Evolutionary conservation across 1,284 basidiomycete genomes (phyloP), one percentile per base, ranked within the genome.

Genomic region (Pterulicium gracile): DNA sequence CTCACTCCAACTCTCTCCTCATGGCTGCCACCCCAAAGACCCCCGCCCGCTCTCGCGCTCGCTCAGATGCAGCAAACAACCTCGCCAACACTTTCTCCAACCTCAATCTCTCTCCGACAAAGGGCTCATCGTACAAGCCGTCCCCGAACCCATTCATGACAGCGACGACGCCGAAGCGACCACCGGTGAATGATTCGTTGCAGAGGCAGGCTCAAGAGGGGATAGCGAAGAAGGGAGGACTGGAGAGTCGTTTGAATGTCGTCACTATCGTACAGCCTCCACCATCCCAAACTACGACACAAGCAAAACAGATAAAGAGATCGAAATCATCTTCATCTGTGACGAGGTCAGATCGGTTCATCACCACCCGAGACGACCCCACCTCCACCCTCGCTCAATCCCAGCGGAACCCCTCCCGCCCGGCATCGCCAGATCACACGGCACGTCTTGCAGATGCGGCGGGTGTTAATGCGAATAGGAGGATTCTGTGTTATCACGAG

Each of bases 401-500:
- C 14, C n/a, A n/a, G n/a, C n/a, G n/a, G n/a, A 72, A 78, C 22
- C 72, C 79, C 2, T 79, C 80, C 0, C 71, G 86, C 18, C 69
- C 74, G 2, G 67, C 73, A 12, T 88, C 82, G 0, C 86, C 85
- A 0, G 75, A 79, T 0, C 86, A 88, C 55, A 85, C 85, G 0
- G 81, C 82, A 2, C 75, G 86, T 22, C 72, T 89, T 18, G 80
- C 76, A 4, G 79, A 73, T 1, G 86, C 86, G 0, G 75, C 84
- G 0, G 85, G 84, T 21, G 72, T 89, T 4, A 77, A 79, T 10
- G 62, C 86, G 44, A 83, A 82, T 54, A 76, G 79, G 20, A 80
- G 86, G 22, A 79, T 90, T 18, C 70, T 90, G 3, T 77, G 81
- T 1, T 90, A 87, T 59, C 81, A 87, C 56, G 83, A 88, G 57